These are phyloP conservation scores for Coniochaeta prunicola DNA, from an alignment of 2,329 filamentous ascomycete species.

Conservation along the genomic window DNA sequence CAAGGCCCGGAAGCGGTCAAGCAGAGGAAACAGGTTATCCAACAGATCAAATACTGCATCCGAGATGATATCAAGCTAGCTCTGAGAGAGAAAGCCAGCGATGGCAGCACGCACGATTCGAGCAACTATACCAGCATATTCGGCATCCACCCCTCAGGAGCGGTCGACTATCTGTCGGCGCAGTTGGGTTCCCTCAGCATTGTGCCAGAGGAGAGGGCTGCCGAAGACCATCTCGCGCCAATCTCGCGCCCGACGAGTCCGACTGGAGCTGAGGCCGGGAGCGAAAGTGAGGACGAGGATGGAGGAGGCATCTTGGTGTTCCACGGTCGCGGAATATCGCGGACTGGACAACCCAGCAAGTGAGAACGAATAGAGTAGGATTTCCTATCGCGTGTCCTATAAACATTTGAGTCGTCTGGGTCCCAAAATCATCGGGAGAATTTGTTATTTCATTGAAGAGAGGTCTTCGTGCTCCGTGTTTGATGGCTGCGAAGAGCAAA, in stretches of 20 bases:
- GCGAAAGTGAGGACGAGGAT: not conserved
- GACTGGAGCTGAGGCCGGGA: not conserved
- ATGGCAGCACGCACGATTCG: not conserved
- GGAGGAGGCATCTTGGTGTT: not conserved
- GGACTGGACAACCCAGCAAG: too few species aligned
- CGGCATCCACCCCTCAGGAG: not conserved
- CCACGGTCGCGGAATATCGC: not conserved
- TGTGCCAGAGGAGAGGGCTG: not conserved
- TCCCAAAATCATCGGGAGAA: too few species aligned
- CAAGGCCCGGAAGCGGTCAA: too few species aligned
- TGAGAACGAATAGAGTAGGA: too few species aligned
- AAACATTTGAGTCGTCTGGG: too few species aligned
- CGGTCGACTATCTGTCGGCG: not conserved
- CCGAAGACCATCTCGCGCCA: too few species aligned
- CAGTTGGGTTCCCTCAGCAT: not conserved
- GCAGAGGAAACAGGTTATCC: not conserved
- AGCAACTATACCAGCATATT: not conserved
- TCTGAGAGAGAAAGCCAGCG: not conserved
- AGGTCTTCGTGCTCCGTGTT: too few species aligned
- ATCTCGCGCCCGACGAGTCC: not conserved
- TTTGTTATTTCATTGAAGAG: too few species aligned
- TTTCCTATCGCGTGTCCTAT: too few species aligned
- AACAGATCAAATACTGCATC: slow-evolving; percentile 18
- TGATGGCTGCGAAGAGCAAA: too few species aligned
- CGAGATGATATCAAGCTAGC: not conserved